A percentile compares a stretch with the other conserved stretches of the same genome.
Conservation (phyloP, 495 filamentous ascomycete species). For the Oleoguttula mirabilis region DNA sequence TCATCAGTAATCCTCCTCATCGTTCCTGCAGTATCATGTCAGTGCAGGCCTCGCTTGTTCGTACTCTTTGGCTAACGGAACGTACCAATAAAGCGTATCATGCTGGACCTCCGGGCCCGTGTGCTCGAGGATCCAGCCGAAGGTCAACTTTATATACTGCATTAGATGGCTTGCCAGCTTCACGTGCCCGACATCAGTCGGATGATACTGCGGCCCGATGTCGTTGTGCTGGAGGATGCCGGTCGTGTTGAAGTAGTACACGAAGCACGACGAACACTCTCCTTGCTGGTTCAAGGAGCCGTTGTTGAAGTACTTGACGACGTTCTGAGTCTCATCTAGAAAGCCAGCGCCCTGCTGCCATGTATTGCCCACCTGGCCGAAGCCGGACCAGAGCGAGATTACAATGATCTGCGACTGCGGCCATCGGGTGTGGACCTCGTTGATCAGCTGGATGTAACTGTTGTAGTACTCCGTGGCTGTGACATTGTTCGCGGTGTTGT, state of each 20-base stretch:
- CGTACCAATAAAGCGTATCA: constrained; percentile 19
- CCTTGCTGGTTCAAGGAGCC: constrained; percentile 24
- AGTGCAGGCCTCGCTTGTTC: not conserved
- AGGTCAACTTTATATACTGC: constrained; percentile 40
- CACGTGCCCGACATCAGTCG: constrained; percentile 55
- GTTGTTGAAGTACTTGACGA: constrained; percentile 43
- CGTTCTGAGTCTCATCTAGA: constrained; percentile 41
- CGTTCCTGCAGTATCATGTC: constrained; percentile 1
- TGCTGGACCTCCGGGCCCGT: constrained; percentile 51
- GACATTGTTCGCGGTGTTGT: constrained; percentile 47
- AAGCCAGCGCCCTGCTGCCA: constrained; percentile 40
- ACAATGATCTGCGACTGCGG: constrained; percentile 51
- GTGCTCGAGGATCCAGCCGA: constrained; percentile 50
- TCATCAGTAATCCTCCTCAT: not conserved
- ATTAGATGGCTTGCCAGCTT: constrained; percentile 56
- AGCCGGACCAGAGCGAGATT: constrained; percentile 55
- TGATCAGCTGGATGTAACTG: constrained; percentile 47
- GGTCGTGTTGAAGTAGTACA: constrained; percentile 57
- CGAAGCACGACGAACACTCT: constrained; percentile 40
- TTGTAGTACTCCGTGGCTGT: constrained; percentile 40
- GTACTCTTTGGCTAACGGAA: not conserved
- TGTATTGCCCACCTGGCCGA: constrained; percentile 40
- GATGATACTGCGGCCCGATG: constrained; percentile 51
- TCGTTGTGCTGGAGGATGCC: constrained; percentile 61
- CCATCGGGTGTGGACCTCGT: constrained; percentile 48